Base-by-base conservation (phyloP, 1,139 yeast genomes). In the Saccharomyces hybrid region DNA sequence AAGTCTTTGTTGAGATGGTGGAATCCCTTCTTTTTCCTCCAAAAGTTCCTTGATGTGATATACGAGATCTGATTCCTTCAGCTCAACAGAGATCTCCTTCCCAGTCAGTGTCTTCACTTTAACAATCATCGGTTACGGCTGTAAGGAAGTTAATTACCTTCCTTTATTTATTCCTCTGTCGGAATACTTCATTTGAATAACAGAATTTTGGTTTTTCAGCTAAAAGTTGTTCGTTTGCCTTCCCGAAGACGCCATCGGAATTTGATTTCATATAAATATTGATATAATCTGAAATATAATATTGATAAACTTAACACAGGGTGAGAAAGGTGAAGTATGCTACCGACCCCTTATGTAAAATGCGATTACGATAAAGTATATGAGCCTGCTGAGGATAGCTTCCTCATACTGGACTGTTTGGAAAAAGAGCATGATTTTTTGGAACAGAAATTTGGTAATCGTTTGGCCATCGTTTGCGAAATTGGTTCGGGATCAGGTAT, bases 1-100 rank as follows among this genome's bases (percentile, higher is more conserved):
- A 61, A 93, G 80, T 63, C 97, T 80, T 71, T 93, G 99, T 72
- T 93, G 99, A 32, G 89, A 83, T 23, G 99, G 98, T 4, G 98
- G 97, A 56, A 93, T 93, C 3, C 99, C 99, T 70, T 93, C 99
- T 68, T 90, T 88, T 68, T 93, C 97, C 71, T 93, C 98, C 76
- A 93, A 83, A 71, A 88, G 81, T 70, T 93, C 98, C 73, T 93
- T 93, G 73, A 93, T 84, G 53, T 88, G 82, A 61, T 84, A 81
- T 58, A 91, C 85, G 76, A 75, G 63, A 50, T 89, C 96, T 8
- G 80, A 70, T 51, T 89, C 84, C 63, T 87, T 93, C 51, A 89
- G 82, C 62, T 86, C 91, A 56, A 89, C 83, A 57, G 88, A 83
- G 67, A 88, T 88, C 81, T 82, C 68, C 49, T 93, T 85, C 9